A percentile compares a stretch with the other conserved stretches of the same genome.
Evolutionary conservation across 106 monocot genomes (phyloP).

Genomic region (Xerophyta viscosa): DNA sequence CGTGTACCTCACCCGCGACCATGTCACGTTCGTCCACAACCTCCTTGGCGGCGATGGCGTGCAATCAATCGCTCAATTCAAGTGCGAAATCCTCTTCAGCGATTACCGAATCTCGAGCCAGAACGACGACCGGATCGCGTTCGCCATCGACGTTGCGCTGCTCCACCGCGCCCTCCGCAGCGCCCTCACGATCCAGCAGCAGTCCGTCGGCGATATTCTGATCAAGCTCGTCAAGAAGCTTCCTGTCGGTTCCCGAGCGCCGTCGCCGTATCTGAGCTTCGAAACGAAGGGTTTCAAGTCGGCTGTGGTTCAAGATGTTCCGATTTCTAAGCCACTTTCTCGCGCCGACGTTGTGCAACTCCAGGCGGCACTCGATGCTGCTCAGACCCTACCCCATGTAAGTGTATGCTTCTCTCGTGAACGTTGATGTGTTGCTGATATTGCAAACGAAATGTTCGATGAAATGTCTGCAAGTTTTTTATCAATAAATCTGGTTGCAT

Average conservation of each 20-base stretch:
- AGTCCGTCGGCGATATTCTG: constrained; percentile 47
- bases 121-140: constrained; percentile 70
- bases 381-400: constrained; percentile 87
- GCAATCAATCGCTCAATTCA: constrained; percentile 85
- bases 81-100: constrained; percentile 61
- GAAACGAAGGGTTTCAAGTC: constrained; percentile 77
- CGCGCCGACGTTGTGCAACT: constrained; percentile 57
- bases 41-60: constrained; percentile 54
- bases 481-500: too few species aligned
- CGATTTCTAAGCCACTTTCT: constrained; percentile 85
- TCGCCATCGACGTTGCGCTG: constrained; percentile 64
- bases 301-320: constrained; percentile 96
- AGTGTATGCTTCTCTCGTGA: constrained; percentile 18
- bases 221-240: constrained; percentile 97
- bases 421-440: too few species aligned
- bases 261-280: constrained; percentile 79
- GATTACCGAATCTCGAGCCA: constrained; percentile 91
- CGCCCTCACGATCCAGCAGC: constrained; percentile 56
- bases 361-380: constrained; percentile 68
- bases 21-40: constrained; percentile 90
- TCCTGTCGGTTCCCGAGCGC: constrained; percentile 52
- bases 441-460: background rate
- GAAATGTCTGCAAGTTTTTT: background rate
- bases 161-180: constrained; percentile 96
- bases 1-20: constrained; percentile 67